These are phyloP conservation scores for Salix purpurea DNA, from an alignment of 345 rosid genomes.

Conservation along the genomic window DNA sequence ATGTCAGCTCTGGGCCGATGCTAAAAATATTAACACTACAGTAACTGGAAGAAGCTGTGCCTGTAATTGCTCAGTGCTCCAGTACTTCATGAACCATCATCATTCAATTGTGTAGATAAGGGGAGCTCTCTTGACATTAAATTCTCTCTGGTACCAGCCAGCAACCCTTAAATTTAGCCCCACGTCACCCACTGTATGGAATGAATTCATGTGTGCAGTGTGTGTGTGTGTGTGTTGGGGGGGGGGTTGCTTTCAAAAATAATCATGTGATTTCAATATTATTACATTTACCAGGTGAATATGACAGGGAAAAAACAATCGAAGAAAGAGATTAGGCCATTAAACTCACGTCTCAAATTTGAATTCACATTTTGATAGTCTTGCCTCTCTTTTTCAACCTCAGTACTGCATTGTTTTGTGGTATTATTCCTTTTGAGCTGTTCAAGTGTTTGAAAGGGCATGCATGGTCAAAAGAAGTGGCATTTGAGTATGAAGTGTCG, in stretches of 20 bases:
- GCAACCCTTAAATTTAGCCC: not conserved
- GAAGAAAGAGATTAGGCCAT: not conserved
- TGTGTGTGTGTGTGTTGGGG: not conserved
- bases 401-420: not conserved
- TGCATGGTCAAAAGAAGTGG: slow-evolving; percentile 1
- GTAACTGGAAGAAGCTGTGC: not conserved
- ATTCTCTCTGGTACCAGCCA: not conserved
- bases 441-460: not conserved
- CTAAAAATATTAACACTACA: too few relatives aligned
- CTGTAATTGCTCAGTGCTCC: not conserved
- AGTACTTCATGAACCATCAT: not conserved
- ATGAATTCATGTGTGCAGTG: not conserved
- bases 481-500: not conserved
- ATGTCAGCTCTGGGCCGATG: too few relatives aligned
- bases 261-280: not conserved
- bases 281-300: not conserved
- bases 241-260: not conserved
- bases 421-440: not conserved
- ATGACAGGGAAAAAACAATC: not conserved
- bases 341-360: not conserved
- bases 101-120: not conserved
- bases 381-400: not conserved
- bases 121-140: not conserved
- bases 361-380: not conserved
- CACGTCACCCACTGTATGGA: not conserved